Evolutionary conservation across 768 basidiomycete genomes (phyloP).

Genomic region (Cystofilobasidium bisporidii): DNA sequence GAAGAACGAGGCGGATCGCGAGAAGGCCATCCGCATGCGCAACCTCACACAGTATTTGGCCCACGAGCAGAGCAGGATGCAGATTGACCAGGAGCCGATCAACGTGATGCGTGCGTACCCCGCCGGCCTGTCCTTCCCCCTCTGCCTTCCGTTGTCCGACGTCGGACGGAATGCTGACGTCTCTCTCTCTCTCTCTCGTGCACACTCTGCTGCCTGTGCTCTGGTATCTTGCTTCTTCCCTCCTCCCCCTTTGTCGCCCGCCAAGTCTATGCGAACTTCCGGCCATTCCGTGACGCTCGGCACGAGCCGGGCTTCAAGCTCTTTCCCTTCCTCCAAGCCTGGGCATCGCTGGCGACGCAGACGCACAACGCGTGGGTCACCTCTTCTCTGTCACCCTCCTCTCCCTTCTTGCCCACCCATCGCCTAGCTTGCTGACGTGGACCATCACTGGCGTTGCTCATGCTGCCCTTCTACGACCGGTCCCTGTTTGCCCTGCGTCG

Average conservation of each 20-base stretch:
- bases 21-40: neutral
- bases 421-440: no score
- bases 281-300: neutral
- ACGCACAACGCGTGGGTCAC: neutral
- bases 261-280: neutral
- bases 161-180: no score
- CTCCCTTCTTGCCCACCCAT: neutral
- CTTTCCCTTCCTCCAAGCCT: neutral
- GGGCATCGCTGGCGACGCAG: neutral
- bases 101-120: no score
- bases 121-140: no score
- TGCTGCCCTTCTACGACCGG: no score
- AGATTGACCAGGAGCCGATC: neutral
- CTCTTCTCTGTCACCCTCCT: neutral
- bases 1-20: neutral
- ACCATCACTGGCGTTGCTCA: no score
- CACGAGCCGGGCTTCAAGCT: neutral
- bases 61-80: neutral
- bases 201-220: neutral
- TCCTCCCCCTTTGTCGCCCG: neutral
- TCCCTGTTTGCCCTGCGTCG: no score
- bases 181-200: no score
- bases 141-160: no score
- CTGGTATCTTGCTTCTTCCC: no score
- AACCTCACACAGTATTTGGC: neutral